These are phyloP conservation scores for Coniochaeta hoffmannii DNA, from an alignment of 2,329 filamentous ascomycete genomes.

Conservation along the genomic window DNA sequence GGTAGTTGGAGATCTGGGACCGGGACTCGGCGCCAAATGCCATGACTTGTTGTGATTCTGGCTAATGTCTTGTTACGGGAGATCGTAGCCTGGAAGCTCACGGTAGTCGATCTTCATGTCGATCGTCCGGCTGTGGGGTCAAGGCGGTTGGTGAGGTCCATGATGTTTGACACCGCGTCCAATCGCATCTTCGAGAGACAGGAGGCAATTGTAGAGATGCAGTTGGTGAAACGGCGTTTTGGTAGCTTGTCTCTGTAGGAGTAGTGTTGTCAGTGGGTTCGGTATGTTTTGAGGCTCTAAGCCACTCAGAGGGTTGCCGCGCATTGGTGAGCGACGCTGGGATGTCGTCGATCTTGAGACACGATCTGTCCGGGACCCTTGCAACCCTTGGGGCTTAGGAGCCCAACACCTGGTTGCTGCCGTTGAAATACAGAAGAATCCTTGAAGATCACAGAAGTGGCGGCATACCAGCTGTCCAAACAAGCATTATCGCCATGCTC, in stretches of 20 bases:
- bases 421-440: too few relatives aligned
- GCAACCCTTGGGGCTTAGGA: too few relatives aligned
- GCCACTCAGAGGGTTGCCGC: neutral
- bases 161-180: constrained; percentile 2
- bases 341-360: constrained; percentile 6
- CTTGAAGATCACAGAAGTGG: too few relatives aligned
- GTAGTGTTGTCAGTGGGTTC: neutral
- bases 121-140: neutral
- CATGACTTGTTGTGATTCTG: too few relatives aligned
- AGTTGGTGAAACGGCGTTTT: neutral
- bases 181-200: neutral
- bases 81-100: neutral
- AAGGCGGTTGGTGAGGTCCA: neutral
- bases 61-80: too few relatives aligned
- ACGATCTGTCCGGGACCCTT: neutral
- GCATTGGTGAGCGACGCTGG: constrained; percentile 1
- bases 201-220: neutral
- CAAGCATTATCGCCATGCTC: too few relatives aligned
- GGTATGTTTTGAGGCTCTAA: neutral
- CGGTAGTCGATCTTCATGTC: neutral
- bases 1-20: neutral
- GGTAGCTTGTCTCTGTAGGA: too few relatives aligned
- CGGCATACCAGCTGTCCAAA: too few relatives aligned
- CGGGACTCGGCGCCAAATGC: too few relatives aligned
- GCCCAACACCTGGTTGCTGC: too few relatives aligned